These are phyloP conservation scores for Pseudoperonospora humuli DNA, from an alignment of 352 stramenopile genomes.

Conservation along the genomic window DNA sequence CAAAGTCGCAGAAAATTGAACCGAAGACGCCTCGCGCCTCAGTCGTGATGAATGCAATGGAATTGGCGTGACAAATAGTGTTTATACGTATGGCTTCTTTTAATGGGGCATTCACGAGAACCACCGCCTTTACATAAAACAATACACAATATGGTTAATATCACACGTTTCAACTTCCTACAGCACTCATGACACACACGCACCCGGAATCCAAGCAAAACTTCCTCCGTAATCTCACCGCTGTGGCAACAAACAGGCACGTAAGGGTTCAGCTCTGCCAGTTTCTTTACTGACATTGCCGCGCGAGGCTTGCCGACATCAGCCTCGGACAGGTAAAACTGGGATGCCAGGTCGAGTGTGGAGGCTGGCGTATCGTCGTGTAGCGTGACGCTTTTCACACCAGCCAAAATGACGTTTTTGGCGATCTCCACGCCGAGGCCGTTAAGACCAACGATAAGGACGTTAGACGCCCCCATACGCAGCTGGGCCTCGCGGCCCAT, in stretches of 20 bases:
- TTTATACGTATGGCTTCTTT: constrained; percentile 70
- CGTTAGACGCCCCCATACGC: constrained; percentile 92
- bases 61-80: constrained; percentile 74
- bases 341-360: constrained; percentile 87
- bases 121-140: constrained; percentile 45
- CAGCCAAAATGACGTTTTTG: constrained; percentile 98
- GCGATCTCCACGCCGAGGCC: constrained; percentile 95
- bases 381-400: constrained; percentile 93
- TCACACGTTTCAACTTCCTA: not conserved
- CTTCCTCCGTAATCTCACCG: constrained; percentile 62
- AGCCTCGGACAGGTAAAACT: constrained; percentile 92
- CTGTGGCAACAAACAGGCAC: constrained; percentile 75
- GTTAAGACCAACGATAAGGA: constrained; percentile 93
- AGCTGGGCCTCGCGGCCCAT: constrained; percentile 98
- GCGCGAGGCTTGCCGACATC: constrained; percentile 87
- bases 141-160: constrained; percentile 1
- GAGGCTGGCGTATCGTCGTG: constrained; percentile 85
- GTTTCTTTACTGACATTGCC: constrained; percentile 74
- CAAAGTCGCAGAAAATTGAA: constrained; percentile 97
- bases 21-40: constrained; percentile 92
- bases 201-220: constrained; percentile 66
- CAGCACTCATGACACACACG: constrained; percentile 11
- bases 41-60: constrained; percentile 90
- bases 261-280: constrained; percentile 97
- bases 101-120: constrained; percentile 78